Percentiles rank a stretch among this genome's conserved stretches.
Evolutionary conservation across 2,329 filamentous ascomycete species (phyloP).

Genomic region (Exophiala viscosa): DNA sequence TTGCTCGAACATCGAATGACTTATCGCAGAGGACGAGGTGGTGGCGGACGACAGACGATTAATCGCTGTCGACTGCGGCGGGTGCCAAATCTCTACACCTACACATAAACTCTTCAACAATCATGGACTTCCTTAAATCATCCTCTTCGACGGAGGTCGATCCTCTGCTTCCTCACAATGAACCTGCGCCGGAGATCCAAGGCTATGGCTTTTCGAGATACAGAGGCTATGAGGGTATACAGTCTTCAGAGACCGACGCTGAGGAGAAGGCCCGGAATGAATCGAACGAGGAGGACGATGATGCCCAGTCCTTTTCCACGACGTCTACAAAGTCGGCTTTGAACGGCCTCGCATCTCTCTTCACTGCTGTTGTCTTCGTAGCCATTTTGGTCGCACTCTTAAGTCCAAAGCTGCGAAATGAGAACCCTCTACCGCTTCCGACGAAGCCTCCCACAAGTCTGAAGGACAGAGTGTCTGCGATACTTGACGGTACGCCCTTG

Average conservation of each 20-base stretch:
- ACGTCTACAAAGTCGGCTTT: constrained; percentile 16
- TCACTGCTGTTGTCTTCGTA: constrained; percentile 25
- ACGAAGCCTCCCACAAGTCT: constrained; percentile 26
- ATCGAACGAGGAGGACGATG: constrained; percentile 14
- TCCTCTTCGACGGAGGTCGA: constrained; percentile 23
- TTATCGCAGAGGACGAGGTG: no score
- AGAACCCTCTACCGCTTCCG: constrained; percentile 7
- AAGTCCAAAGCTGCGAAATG: constrained; percentile 6
- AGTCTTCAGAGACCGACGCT: constrained; percentile 1
- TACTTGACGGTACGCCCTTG: constrained; percentile 46
- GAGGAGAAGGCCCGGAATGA: constrained; percentile 4
- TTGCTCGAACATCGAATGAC: no score
- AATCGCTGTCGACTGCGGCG: neutral
- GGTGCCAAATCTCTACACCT: neutral
- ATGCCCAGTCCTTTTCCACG: constrained; percentile 6
- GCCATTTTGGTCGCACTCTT: constrained; percentile 22
- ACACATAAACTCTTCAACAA: no score
- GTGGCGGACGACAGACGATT: no score
- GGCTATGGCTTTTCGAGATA: constrained; percentile 18
- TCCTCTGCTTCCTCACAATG: constrained; percentile 28
- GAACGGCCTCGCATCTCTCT: constrained; percentile 17
- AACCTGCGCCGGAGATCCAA: constrained; percentile 29
- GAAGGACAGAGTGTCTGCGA: constrained; percentile 41
- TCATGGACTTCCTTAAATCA: neutral
- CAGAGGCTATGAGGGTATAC: constrained; percentile 6